A percentile compares a stretch with the other conserved stretches of the same genome.
phyloP scores from a whole-genome alignment of 2,329 filamentous ascomycete species.

The Penicillium italicum region DNA sequence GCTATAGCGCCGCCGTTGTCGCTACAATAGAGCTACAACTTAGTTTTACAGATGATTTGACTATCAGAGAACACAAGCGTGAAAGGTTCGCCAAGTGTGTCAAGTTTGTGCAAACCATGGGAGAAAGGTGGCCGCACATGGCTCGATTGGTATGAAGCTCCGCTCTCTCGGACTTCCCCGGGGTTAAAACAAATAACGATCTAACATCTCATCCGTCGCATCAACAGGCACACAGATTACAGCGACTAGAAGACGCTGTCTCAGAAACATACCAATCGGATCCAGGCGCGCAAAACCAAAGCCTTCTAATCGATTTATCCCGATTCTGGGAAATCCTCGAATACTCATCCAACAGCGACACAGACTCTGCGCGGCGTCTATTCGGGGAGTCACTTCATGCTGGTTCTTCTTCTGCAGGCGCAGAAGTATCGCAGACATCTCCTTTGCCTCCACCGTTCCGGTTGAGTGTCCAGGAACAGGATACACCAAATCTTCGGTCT shows the following conservation, averaged over 20 bases:
- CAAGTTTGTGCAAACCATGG: slow-evolving; percentile 43
- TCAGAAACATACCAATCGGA: slow-evolving; percentile 43
- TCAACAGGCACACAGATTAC: slow-evolving; percentile 42
- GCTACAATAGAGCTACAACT: slow-evolving; percentile 55
- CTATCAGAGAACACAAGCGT: slow-evolving; percentile 42
- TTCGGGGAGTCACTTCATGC: slow-evolving; percentile 43
- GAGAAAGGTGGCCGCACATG: slow-evolving; percentile 47
- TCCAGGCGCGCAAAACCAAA: slow-evolving; percentile 33
- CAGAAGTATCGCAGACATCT: slow-evolving; percentile 44
- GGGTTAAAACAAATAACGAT: neutral
- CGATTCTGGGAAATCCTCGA: slow-evolving; percentile 51
- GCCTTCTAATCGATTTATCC: slow-evolving; percentile 45
- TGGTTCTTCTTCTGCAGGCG: slow-evolving; percentile 23
- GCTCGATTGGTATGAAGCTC: slow-evolving; percentile 38
- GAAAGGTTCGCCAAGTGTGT: slow-evolving; percentile 47
- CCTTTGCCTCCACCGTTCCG: slow-evolving; percentile 45
- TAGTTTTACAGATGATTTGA: slow-evolving; percentile 47
- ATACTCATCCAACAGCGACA: slow-evolving; percentile 44
- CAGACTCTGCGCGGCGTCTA: slow-evolving; percentile 35
- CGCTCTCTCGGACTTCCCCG: too few species aligned
- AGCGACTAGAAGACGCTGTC: slow-evolving; percentile 44
- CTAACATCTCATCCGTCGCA: neutral
- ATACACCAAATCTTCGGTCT: slow-evolving; percentile 11
- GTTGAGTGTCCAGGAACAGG: slow-evolving; percentile 27
- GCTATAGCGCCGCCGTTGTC: slow-evolving; percentile 51